Percentiles rank a stretch among this genome's conserved stretches.
Conservation (phyloP, 495 filamentous ascomycete species). For the Talaromyces liani region DNA sequence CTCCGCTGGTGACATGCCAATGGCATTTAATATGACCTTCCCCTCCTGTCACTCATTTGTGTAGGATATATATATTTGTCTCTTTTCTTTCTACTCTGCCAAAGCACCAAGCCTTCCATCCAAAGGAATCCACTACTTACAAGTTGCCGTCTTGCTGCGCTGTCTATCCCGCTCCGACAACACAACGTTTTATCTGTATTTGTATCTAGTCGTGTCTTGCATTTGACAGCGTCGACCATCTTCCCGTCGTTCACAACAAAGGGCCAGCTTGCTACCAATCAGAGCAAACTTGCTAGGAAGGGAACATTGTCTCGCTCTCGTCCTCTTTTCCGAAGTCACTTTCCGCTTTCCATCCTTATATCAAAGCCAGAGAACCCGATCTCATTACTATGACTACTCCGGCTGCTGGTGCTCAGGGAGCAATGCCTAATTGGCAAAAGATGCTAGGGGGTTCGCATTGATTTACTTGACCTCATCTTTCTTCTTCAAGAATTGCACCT, state of each 20-base stretch:
- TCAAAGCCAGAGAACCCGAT: not conserved
- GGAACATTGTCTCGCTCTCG: not conserved
- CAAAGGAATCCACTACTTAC: not conserved
- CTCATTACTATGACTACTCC: constrained; percentile 23
- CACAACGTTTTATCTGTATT: constrained; percentile 7
- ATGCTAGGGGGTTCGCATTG: constrained; percentile 41
- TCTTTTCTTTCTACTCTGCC: not conserved
- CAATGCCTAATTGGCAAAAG: constrained; percentile 38
- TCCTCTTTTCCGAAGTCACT: not conserved
- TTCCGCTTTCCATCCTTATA: not conserved
- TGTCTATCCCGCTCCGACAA: constrained; percentile 3
- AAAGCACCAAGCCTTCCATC: not conserved
- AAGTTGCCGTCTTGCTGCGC: not conserved
- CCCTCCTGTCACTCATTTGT: constrained; percentile 8
- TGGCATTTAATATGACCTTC: constrained; percentile 8
- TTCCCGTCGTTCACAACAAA: constrained; percentile 8
- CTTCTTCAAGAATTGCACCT: constrained; percentile 9
- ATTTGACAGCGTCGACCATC: constrained; percentile 11
- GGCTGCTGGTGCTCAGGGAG: constrained; percentile 16
- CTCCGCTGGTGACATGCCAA: not conserved
- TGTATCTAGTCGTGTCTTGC: constrained; percentile 1
- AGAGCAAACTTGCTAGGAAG: not conserved
- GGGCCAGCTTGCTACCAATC: not conserved
- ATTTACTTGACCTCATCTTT: not conserved
- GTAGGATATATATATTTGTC: constrained; percentile 6